Base-by-base conservation (phyloP, 1,284 basidiomycete genomes). In the Cerioporus squamosus region DNA sequence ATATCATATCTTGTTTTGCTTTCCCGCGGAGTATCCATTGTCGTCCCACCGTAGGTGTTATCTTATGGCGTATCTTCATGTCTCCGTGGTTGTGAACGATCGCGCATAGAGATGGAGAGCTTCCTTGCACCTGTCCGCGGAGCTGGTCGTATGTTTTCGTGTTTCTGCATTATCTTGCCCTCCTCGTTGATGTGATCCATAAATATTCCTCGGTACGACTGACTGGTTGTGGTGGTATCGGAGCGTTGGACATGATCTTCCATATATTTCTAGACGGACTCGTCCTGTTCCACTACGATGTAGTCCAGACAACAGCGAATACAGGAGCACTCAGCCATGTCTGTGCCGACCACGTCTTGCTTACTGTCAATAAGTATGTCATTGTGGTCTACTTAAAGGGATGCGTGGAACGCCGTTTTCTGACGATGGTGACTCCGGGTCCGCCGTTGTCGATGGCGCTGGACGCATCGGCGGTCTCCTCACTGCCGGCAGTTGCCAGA, bases 181-280 rank as follows among this genome's bases (percentile, higher is more conserved):
- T 46, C 40, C 31, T 43, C 43, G 44, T 38, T 51, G 48, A 49
- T 48, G 49, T 49, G 20, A 22, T 55, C 42, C 51, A 59, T 62
- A 47, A 57, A 57, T 58, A 59, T 46, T 42, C 18, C 44, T 20
- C 44, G 48, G 56, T 55, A 52, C 53, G 54, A 54, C 55, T 46
- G 47, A 57, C 53, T 44, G 38, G 45, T 22, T 49, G 45, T 54
- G 51, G 55, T 51, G 59, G 50, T 53, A 55, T 61, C 57, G 63
- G 61, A 59, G 55, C 47, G 2, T 60, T 40, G 57, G 57, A 54
- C 52, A 38, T 20, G 42, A 54, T 54, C 44, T 42, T 43, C 56
- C 58, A 61, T 66, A 66, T 65, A 65, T 64, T 56, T 65, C 57
- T 68, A 68, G 67, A 68, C 51, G 47, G 61, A 55, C 57, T 33